Conservation (phyloP, 176 grass and related monocot genomes). For the Themeda triandra region DNA sequence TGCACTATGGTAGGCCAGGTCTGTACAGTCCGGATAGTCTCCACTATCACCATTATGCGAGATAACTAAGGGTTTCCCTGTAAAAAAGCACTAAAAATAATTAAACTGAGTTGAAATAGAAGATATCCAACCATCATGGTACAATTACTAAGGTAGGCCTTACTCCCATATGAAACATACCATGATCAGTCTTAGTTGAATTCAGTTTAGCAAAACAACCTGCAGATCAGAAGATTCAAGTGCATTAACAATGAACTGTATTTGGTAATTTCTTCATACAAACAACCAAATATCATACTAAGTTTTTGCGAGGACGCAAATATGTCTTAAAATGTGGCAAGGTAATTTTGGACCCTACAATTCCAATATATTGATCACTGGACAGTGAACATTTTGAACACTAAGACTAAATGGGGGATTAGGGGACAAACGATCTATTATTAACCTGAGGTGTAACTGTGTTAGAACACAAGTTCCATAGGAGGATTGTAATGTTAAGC, state of each 20-base stretch:
- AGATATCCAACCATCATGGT: background rate
- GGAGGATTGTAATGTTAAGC: background rate
- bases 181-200: conserved; percentile 47
- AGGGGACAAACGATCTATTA: background rate
- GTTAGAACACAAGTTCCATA: background rate
- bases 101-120: conserved; percentile 2
- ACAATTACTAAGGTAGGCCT: conserved; percentile 1
- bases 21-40: conserved; percentile 76
- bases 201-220: conserved; percentile 72
- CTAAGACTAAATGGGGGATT: background rate
- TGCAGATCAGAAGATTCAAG: conserved; percentile 44
- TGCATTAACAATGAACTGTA: background rate
- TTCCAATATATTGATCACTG: background rate
- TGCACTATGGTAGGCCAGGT: conserved; percentile 65
- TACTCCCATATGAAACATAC: conserved; percentile 46
- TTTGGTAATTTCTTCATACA: background rate
- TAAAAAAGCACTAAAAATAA: background rate
- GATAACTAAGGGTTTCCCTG: conserved; percentile 69
- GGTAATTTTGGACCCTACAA: background rate
- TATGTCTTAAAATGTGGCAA: background rate
- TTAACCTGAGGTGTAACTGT: background rate
- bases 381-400: background rate
- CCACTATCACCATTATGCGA: conserved; percentile 86
- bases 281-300: background rate
- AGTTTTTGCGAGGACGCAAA: background rate